Evolutionary conservation across 1,284 basidiomycete species (phyloP).

Genomic region (Leucoagaricus sp.): DNA sequence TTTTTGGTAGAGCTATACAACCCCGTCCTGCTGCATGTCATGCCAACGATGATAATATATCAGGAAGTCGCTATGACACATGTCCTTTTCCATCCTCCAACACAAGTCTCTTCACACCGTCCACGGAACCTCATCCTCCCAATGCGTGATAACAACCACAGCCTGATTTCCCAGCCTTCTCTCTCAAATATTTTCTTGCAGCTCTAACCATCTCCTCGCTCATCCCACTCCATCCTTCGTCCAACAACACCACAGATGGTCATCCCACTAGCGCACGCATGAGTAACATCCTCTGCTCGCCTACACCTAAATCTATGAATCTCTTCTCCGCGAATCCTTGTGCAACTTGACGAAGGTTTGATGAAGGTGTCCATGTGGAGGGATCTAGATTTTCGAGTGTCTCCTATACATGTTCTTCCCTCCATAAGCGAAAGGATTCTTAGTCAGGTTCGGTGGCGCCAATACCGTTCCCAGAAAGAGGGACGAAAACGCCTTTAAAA

Average conservation of each 20-base stretch:
- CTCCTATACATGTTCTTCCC: conserved; percentile 47
- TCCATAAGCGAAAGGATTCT: conserved; percentile 38
- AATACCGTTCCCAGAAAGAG: conserved; percentile 26
- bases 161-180: conserved; percentile 65
- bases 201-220: conserved; percentile 80
- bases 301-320: conserved; percentile 65
- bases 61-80: no score
- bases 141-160: conserved; percentile 85
- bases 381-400: conserved; percentile 71
- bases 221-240: conserved; percentile 93
- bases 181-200: conserved; percentile 72
- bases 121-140: conserved; percentile 88
- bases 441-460: conserved; percentile 16
- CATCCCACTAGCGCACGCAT: conserved; percentile 80
- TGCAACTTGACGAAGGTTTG: no score
- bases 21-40: no score
- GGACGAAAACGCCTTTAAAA: conserved; percentile 79
- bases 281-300: conserved; percentile 79
- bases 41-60: no score
- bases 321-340: conserved; percentile 42
- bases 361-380: conserved; percentile 53
- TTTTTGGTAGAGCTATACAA: no score
- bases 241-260: conserved; percentile 76
- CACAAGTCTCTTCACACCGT: conserved; percentile 39
- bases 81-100: conserved; percentile 19